Percentiles rank a stretch among this genome's conserved stretches.
Evolutionary conservation across 768 basidiomycete species (phyloP).

Genomic region (Trametes villosa): DNA sequence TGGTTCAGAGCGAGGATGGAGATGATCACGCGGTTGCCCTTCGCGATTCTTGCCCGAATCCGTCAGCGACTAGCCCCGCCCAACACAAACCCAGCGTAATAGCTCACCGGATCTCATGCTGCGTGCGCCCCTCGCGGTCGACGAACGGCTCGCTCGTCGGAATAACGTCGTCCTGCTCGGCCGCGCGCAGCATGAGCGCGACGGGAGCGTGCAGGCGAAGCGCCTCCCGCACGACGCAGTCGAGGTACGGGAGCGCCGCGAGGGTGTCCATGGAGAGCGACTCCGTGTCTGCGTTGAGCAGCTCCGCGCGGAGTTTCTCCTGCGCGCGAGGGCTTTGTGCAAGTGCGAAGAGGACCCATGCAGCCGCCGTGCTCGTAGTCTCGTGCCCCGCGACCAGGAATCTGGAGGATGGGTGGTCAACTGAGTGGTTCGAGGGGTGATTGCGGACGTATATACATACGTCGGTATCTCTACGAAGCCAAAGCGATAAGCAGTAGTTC

Average conservation of each 20-base stretch:
- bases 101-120: constrained; percentile 27
- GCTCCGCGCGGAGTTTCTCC: constrained; percentile 43
- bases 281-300: constrained; percentile 43
- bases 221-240: constrained; percentile 61
- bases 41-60: constrained; percentile 18
- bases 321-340: constrained; percentile 41
- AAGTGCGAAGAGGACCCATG: constrained; percentile 43
- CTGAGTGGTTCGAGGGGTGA: background rate
- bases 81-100: constrained; percentile 24
- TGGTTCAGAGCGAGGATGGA: constrained; percentile 60
- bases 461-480: constrained; percentile 20
- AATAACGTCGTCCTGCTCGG: constrained; percentile 48
- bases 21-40: constrained; percentile 41
- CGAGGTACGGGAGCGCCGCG: constrained; percentile 68
- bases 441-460: background rate
- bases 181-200: constrained; percentile 50
- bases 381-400: constrained; percentile 44
- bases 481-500: background rate
- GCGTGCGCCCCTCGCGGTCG: constrained; percentile 11
- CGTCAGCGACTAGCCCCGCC: background rate
- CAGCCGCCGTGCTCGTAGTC: constrained; percentile 41
- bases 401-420: background rate
- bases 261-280: constrained; percentile 69
- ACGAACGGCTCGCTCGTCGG: constrained; percentile 46
- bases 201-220: constrained; percentile 61